Base-by-base conservation (phyloP, 2,329 filamentous ascomycete genomes). In the Mollisia scopiformis region DNA sequence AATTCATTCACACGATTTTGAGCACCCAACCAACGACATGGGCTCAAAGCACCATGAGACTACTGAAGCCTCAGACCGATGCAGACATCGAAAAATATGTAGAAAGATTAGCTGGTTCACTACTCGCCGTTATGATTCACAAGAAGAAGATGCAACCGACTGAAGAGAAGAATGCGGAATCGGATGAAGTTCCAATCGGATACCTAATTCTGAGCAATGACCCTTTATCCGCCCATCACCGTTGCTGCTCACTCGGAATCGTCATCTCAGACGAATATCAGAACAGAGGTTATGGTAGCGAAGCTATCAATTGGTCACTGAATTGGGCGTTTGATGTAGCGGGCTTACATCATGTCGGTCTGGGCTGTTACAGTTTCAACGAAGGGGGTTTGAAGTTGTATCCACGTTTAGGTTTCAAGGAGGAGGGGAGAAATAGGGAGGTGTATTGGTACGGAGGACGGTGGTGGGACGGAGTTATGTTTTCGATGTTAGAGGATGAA, bases 251-350 rank as follows among this genome's bases (percentile, higher is more conserved):
- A 6, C 6, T 39, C 11, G 37, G 37, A 16, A 6, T 39, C 13
- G n/a, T 39, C 6, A 39, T 77, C 10, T 49, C 61, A 6, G 59
- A 57, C 23, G 57, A 47, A 10, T 60, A 73, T 37, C 72, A 72
- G 30, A 69, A 74, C 1, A 63, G 67, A 23, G 74, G 75, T 1
- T 76, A 75, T 57, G 75, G 74, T 2, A 63, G 56, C 6, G 75
- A 77, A 64, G 75, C 75, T 16, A 72, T 77, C 23, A 58, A 63
- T 39, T 77, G 75, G 75, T 64, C 64, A 6, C 59, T 75, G 25
- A 71, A 71, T 54, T 76, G 70, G 63, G 68, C 62, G 2, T 74
- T 75, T 43, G 65, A 69, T 35, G 69, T 73, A 62, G 74, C 72
- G 1, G 72, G 72, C 7, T 43, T 76, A 57, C 74, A 77, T 58